These are phyloP conservation scores for Aspergillus neoniger DNA, from an alignment of 2,329 filamentous ascomycete genomes.

Conservation along the genomic window DNA sequence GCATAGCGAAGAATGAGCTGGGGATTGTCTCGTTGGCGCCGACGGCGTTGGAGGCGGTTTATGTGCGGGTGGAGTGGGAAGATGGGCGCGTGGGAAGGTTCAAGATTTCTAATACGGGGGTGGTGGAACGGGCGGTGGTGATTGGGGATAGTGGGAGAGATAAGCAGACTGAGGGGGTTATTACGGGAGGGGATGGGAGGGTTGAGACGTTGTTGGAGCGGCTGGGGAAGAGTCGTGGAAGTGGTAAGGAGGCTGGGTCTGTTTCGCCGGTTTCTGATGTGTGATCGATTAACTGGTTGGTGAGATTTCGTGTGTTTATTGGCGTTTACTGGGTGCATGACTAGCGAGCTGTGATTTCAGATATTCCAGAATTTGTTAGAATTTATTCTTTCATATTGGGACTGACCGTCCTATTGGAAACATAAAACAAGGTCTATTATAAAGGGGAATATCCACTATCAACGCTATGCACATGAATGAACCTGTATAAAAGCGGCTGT, in stretches of 20 bases:
- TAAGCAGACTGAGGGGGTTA: conserved; percentile 36
- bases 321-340: too few relatives aligned
- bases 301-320: too few relatives aligned
- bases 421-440: conserved; percentile 19
- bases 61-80: conserved; percentile 47
- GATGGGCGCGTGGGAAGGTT: conserved; percentile 48
- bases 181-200: conserved; percentile 38
- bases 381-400: too few relatives aligned
- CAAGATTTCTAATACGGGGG: conserved; percentile 43
- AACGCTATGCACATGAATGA: conserved; percentile 28
- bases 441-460: conserved; percentile 5
- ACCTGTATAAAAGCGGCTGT: not conserved
- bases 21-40: conserved; percentile 40
- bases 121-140: conserved; percentile 46
- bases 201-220: conserved; percentile 39
- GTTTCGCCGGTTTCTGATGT: too few relatives aligned
- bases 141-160: conserved; percentile 44
- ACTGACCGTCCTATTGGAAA: conserved; percentile 7
- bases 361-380: too few relatives aligned
- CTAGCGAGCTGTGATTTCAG: too few relatives aligned
- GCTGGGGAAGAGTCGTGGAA: conserved; percentile 23
- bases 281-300: too few relatives aligned
- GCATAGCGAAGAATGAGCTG: conserved; percentile 23
- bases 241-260: not conserved
- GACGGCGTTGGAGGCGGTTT: conserved; percentile 43